Evolutionary conservation across 129 eudicot species (phyloP), one percentile per base, ranked within the genome.

Genomic region (Helichrysum umbraculigerum): DNA sequence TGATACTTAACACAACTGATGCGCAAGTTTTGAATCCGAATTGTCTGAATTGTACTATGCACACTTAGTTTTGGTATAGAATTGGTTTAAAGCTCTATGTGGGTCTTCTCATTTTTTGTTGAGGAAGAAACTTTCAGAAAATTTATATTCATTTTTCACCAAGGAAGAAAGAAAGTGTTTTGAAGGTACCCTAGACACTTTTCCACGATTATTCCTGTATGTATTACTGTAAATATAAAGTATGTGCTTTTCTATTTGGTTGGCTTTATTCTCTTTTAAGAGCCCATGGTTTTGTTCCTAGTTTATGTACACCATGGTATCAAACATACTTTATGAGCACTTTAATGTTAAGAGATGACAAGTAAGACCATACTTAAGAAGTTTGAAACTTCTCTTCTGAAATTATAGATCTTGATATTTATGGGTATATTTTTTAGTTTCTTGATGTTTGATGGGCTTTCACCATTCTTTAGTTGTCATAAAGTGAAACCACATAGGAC

Each of bases 251-350:
- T 20, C 47, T 50, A 39, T 61, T 44, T 41, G 29, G 78, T 15
- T 62, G 61, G 47, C 54, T 28, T 74, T 62, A 74, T 74, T 74
- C 79, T 62, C 3, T 63, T 29, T 25, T n/a, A 39, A 47, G 63
- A 41, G 63, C 63, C 35, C 62, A 50, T 44, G 51, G 71, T 75
- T 47, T 75, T 75, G 63, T 61, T 75, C 63, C 79, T 42, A 63
- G 29, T 60, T 75, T 64, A 47, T 63, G 4, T 63, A 19, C 63
- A 62, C 61, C 61, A 28, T 41, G 78, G 47, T 41, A 62, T 62
- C 71, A 37, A 73, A 59, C 56, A 22, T 73, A 57, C 37, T 73
- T 59, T 35, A 35, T 32, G 22, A 30, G 8, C 33, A 10, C 47
- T 66, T 66, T 44, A 17, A 12, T 44, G 1, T 3, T 14, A 44